These are phyloP conservation scores for Malassezia japonica DNA, from an alignment of 1,284 basidiomycete genomes.

Conservation along the genomic window DNA sequence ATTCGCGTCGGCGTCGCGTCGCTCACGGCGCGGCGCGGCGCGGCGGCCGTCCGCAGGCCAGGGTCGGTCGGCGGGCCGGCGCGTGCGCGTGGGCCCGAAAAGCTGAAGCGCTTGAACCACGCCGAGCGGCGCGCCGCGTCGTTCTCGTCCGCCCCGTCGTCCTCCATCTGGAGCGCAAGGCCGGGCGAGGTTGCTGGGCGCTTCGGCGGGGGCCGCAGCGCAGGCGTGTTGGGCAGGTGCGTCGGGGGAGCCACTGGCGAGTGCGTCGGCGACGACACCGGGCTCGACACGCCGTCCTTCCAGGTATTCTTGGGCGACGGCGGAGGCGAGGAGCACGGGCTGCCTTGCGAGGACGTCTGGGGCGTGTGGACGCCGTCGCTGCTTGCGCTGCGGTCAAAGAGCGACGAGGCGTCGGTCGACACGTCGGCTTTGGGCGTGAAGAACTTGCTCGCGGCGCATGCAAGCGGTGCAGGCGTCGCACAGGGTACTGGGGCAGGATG, in stretches of 20 bases:
- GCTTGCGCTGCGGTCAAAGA: conserved; percentile 1
- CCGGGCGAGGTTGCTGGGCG: too few relatives aligned
- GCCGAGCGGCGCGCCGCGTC: conserved; percentile 1
- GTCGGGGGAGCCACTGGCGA: conserved; percentile 5
- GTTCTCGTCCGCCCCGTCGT: background rate
- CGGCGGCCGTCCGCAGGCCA: background rate
- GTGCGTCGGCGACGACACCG: conserved; percentile 10
- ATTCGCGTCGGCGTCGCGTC: background rate
- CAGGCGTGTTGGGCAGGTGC: background rate
- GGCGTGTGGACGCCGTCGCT: conserved; percentile 10
- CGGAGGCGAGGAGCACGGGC: too few relatives aligned
- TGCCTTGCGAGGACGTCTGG: background rate
- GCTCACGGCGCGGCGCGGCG: background rate
- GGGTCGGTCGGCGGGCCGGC: background rate
- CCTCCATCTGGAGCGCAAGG: background rate
- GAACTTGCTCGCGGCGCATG: background rate
- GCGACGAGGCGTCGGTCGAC: background rate
- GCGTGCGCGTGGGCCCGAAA: background rate
- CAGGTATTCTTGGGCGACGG: background rate
- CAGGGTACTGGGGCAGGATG: conserved; percentile 4
- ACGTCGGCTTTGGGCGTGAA: background rate
- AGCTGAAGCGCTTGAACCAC: conserved; percentile 3
- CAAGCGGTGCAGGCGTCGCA: too few relatives aligned
- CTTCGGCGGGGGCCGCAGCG: background rate
- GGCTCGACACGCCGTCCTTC: conserved; percentile 9